Evolutionary conservation across 345 rosid genomes (phyloP).

Genomic region (Eucalyptus tenuipes): DNA sequence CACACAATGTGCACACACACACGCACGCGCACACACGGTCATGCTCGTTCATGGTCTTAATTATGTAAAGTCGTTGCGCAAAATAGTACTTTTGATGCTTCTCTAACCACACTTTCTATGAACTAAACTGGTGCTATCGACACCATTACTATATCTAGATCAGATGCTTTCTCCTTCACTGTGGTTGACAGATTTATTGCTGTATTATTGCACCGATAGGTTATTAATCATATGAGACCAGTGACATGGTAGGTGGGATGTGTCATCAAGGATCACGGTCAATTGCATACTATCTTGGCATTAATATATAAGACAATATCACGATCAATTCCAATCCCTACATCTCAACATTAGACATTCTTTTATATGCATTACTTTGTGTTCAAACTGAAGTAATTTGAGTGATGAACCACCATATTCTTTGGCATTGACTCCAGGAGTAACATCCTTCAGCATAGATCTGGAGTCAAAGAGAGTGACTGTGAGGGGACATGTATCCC

Average conservation of each 20-base stretch:
- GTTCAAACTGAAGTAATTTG: background rate
- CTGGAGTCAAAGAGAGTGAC: slow-evolving; percentile 78
- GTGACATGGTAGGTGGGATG: background rate
- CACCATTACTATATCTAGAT: background rate
- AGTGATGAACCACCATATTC: background rate
- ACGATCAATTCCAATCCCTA: background rate
- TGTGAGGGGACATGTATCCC: slow-evolving; percentile 76
- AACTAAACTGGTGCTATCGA: background rate
- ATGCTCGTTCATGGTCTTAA: background rate
- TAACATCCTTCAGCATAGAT: slow-evolving; percentile 73
- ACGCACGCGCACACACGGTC: background rate
- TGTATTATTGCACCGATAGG: background rate
- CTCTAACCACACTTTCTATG: background rate
- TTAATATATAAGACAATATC: background rate
- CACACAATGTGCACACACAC: background rate
- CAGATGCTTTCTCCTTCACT: background rate
- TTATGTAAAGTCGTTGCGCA: background rate
- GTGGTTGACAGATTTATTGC: background rate
- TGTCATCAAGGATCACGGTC: background rate
- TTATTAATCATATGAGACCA: background rate
- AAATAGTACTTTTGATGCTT: background rate
- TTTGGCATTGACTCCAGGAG: slow-evolving; percentile 25
- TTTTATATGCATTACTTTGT: background rate
- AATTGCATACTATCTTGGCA: background rate
- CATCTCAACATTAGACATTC: background rate